Percentiles rank a stretch among this genome's conserved stretches.
Evolutionary conservation across 495 filamentous ascomycete genomes (phyloP).

Genomic region (Aspergillus indologenus): DNA sequence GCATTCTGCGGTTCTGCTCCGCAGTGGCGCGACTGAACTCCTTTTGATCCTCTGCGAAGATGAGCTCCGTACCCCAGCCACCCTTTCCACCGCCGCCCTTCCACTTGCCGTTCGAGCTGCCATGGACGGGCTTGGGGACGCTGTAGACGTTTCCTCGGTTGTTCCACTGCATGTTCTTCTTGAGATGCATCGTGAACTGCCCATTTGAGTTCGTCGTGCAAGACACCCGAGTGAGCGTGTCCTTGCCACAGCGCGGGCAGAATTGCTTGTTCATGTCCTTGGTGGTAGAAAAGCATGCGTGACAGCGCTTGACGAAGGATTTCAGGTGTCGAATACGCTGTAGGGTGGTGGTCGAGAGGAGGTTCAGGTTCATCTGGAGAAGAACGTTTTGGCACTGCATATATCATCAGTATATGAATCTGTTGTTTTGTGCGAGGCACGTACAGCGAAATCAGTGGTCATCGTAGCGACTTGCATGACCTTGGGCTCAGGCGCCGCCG

Average conservation of each 20-base stretch:
- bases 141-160: slow-evolving; percentile 84
- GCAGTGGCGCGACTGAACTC: slow-evolving; percentile 70
- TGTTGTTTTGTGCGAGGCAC: slow-evolving; percentile 8
- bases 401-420: not conserved
- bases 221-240: slow-evolving; percentile 79
- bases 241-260: slow-evolving; percentile 85
- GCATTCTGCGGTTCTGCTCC: slow-evolving; percentile 59
- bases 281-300: slow-evolving; percentile 85
- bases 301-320: slow-evolving; percentile 87
- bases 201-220: slow-evolving; percentile 80
- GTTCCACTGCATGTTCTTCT: slow-evolving; percentile 96
- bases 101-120: slow-evolving; percentile 72
- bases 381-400: slow-evolving; percentile 77
- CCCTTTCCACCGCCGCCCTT: slow-evolving; percentile 75
- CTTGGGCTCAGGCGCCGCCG: slow-evolving; percentile 51
- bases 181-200: slow-evolving; percentile 81
- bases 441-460: slow-evolving; percentile 90
- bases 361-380: slow-evolving; percentile 89
- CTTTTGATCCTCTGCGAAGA: slow-evolving; percentile 94
- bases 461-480: slow-evolving; percentile 80
- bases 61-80: slow-evolving; percentile 78
- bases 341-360: slow-evolving; percentile 69
- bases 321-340: slow-evolving; percentile 75
- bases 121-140: slow-evolving; percentile 85
- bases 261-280: slow-evolving; percentile 89